Evolutionary conservation across 371 early-diverging fungal genomes (phyloP), one percentile per base, ranked within the genome.

Genomic region (Blyttiomyces sp.): DNA sequence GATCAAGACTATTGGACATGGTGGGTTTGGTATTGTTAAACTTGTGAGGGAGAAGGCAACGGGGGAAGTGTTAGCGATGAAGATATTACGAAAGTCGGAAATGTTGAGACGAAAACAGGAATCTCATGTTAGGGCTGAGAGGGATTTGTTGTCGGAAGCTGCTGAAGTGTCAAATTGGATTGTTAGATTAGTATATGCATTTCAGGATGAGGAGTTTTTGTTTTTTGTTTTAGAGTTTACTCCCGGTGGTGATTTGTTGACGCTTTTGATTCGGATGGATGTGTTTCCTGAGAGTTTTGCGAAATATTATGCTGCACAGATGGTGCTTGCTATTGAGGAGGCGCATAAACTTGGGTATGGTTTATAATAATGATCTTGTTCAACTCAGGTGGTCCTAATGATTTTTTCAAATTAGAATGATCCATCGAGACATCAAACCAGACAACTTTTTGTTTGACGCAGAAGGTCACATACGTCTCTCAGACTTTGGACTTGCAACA

Each of bases 401-500:
- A n/a, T n/a, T n/a, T n/a, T n/a, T n/a, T n/a, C n/a, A n/a, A n/a
- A n/a, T n/a, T n/a, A n/a, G n/a, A n/a, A n/a, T n/a, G n/a, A n/a
- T n/a, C n/a, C n/a, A n/a, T n/a, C n/a, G n/a, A n/a, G n/a, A n/a
- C n/a, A n/a, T n/a, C n/a, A n/a, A n/a, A n/a, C n/a, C n/a, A n/a
- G n/a, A n/a, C n/a, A 98, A 98, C 73, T 71, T 98, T 53, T 69
- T 98, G 42, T 74, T 98, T 48, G 92, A 90, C 63, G 72, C 80
- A 17, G 80, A 84, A 59, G 99, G 99, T 2, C 94, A 99, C 73
- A 91, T 99, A 67, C 96, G 96, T 78, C 91, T 99, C 50, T 95
- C 96, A 2, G 99, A 99, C 77, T 96, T 99, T 80, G 99, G 99
- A 1, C 98, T 99, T 82, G 96, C 99, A 43, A 99, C 97, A 69